phyloP scores from a whole-genome alignment of 2,329 filamentous ascomycete genomes.

The Aureobasidium sp. region DNA sequence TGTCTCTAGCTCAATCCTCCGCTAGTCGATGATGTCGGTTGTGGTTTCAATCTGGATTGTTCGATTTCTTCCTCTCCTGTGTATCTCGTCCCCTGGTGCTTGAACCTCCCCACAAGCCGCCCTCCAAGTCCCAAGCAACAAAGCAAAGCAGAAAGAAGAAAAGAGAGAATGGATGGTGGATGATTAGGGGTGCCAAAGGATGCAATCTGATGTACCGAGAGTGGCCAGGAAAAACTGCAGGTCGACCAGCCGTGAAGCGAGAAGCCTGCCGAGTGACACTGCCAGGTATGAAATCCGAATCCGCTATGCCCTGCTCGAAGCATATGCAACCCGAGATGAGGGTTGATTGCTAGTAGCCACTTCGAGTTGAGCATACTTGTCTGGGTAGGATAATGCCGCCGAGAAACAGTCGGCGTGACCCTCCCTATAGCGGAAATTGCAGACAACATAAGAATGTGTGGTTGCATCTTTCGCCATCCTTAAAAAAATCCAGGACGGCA shows the following conservation, averaged over 20 bases:
- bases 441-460: slow-evolving; percentile 16
- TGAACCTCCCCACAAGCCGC: slow-evolving; percentile 19
- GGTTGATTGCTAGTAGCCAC: slow-evolving; percentile 1
- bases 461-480: slow-evolving; percentile 31
- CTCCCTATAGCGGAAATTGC: slow-evolving; percentile 15
- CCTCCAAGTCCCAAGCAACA: slow-evolving; percentile 11
- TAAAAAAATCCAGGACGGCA: slow-evolving; percentile 32
- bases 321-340: neutral
- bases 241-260: slow-evolving; percentile 21
- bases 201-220: slow-evolving; percentile 15
- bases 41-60: slow-evolving; percentile 9
- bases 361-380: slow-evolving; percentile 14
- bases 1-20: neutral
- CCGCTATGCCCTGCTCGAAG: neutral
- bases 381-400: slow-evolving; percentile 4
- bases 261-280: slow-evolving; percentile 35
- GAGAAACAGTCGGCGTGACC: slow-evolving; percentile 1
- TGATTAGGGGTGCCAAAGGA: slow-evolving; percentile 8
- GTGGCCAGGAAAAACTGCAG: slow-evolving; percentile 21
- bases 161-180: slow-evolving; percentile 5
- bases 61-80: slow-evolving; percentile 4
- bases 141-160: slow-evolving; percentile 9
- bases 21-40: neutral
- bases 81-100: slow-evolving; percentile 8
- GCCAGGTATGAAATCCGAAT: slow-evolving; percentile 24